Conservation (phyloP, 2,329 filamentous ascomycete genomes). For the Leptographium galeiforme region DNA sequence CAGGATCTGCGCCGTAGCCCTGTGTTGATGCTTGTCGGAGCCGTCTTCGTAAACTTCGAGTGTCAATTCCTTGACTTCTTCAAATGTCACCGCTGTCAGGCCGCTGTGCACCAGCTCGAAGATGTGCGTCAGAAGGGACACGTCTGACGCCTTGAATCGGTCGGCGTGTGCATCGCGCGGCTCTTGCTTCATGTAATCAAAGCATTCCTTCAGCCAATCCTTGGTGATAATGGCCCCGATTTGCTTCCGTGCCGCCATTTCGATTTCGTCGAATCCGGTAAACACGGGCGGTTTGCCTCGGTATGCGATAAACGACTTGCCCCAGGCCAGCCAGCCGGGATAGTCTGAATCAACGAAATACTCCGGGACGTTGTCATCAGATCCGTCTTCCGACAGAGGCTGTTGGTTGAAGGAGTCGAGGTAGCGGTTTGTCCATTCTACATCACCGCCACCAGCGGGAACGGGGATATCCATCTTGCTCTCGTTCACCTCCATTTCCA, state of each 20-base stretch:
- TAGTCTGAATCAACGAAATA: constrained; percentile 89
- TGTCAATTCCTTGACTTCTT: constrained; percentile 76
- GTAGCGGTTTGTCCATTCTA: constrained; percentile 66
- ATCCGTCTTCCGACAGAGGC: neutral
- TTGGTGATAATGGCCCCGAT: constrained; percentile 71
- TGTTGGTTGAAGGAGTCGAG: constrained; percentile 59
- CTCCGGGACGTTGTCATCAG: constrained; percentile 48
- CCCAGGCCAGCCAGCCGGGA: constrained; percentile 95
- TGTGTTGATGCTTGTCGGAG: constrained; percentile 93
- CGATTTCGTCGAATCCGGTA: constrained; percentile 64
- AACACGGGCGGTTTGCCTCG: constrained; percentile 56
- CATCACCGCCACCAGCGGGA: constrained; percentile 47
- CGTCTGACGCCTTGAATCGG: constrained; percentile 78
- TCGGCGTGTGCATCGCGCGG: constrained; percentile 24
- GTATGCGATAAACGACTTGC: constrained; percentile 70
- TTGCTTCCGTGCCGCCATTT: constrained; percentile 58
- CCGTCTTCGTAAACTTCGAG: constrained; percentile 76
- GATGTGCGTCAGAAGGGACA: constrained; percentile 74
- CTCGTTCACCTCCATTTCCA: constrained; percentile 63
- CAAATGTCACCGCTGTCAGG: constrained; percentile 62
- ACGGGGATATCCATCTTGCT: constrained; percentile 67
- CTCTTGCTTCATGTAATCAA: constrained; percentile 49
- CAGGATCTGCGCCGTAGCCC: constrained; percentile 86
- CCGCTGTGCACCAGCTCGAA: constrained; percentile 83
- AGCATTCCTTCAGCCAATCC: constrained; percentile 78